Evolutionary conservation across 2,329 filamentous ascomycete genomes (phyloP), one percentile per base, ranked within the genome.

Genomic region (Aureobasidium sp.): DNA sequence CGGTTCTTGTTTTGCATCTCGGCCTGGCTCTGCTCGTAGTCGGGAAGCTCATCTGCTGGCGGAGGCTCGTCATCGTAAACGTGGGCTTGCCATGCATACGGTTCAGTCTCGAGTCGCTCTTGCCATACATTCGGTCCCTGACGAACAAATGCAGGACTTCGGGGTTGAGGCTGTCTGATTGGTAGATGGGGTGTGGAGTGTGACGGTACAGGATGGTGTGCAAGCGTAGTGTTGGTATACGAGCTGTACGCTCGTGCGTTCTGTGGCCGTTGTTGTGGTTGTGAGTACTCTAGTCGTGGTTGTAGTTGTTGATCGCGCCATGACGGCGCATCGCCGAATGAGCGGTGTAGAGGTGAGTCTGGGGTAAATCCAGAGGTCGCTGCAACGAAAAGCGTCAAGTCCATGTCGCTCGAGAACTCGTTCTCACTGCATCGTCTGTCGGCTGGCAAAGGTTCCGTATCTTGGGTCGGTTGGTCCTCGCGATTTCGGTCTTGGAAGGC

Each of bases 11-110:
- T 72, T 32, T 73, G 72, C 66, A 76, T 77, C 63, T 79, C 75
- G 13, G 75, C 76, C 66, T 80, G 78, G 62, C 76, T 79, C 61
- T 76, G 71, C 32, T 75, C 77, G 63, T 80, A 80, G 63, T 78
- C 72, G 0, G 78, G 78, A 13, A 79, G 64, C 63, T 74, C 72
- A 27, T 80, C 74, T 13, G 75, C 75, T 45, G 42, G 48, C n/a
- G 59, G 49, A 72, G 63, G 64, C n/a, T 65, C 65, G 16, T 71
- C 69, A 10, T 69, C 68, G 5, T 67, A 63, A 11, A 62, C 58
- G 37, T 62, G 64, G 13, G 65, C 59, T 37, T 62, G 61, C 32
- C 59, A 60, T 11, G 61, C 58, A 5, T 64, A 62, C 9, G 58
- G 48, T n/a, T 63, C 61, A 5, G 61, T 42, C 16, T 59, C 42